Evolutionary conservation across 2,329 filamentous ascomycete genomes (phyloP), one percentile per base, ranked within the genome.

Genomic region (Fusarium guadeloupense): DNA sequence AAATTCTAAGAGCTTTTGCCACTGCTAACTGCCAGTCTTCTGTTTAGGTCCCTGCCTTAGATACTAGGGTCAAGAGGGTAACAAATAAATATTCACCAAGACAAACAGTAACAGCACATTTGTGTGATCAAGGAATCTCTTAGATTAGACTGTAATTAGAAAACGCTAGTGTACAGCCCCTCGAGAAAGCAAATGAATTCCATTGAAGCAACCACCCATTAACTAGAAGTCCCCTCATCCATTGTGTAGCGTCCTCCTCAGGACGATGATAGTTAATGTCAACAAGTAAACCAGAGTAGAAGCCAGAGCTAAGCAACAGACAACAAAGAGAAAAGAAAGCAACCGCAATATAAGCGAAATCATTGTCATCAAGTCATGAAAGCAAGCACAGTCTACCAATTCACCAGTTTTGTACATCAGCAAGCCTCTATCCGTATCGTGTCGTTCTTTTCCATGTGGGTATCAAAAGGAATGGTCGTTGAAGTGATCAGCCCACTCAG

Each of bases 381-480:
- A 64, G 33, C 59, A 70, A 59, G 53, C 21, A 37, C 52, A 57
- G 46, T 69, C 68, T 69, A 68, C 40, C 66, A 53, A 40, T 50
- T 52, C 62, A 38, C 68, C 64, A 43, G 21, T 67, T 70, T 70
- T 62, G 51, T 70, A 69, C 68, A 70, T 54, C 53, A 55, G 41
- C 44, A 50, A 62, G 50, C 54, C 56, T 70, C 64, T 70, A 65
- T 68, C 47, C 40, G 53, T 57, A 20, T 33, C 35, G 19, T 51
- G 31, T 59, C 58, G 34, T 47, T 52, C 49, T 53, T 46, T 55
- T 59, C 39, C 26, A 17, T n/a, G 33, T 31, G 62, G 69, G 69
- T 70, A 74, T 75, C 66, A 75, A 70, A 74, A 74, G 38, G 67
- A 60, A 21, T 62, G 52, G 40, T 75, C 72, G 33, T 72, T 67